Percentiles rank a stretch among this genome's conserved stretches.
phyloP scores from a whole-genome alignment of 441 rosid genomes.

The Brassica balearica region DNA sequence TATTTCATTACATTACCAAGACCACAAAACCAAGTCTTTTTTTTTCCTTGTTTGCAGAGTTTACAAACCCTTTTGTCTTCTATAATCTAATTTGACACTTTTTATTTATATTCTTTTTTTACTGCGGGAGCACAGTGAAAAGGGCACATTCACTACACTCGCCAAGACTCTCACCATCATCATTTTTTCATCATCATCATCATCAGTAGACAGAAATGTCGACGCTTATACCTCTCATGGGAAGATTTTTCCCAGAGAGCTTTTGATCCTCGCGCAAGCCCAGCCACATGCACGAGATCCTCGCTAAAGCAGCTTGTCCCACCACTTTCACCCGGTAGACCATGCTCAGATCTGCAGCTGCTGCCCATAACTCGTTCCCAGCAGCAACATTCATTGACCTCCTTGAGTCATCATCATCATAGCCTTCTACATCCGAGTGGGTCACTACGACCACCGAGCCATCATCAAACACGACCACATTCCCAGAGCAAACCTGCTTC shows the following conservation, averaged over 20 bases:
- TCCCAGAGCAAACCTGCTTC: constrained; percentile 45
- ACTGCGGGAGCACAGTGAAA: constrained; percentile 33
- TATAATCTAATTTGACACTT: constrained; percentile 27
- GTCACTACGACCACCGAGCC: constrained; percentile 81
- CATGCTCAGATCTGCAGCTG: constrained; percentile 68
- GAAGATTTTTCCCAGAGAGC: constrained; percentile 54
- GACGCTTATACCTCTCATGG: constrained; percentile 74
- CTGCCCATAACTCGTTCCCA: constrained; percentile 65
- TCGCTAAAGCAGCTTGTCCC: constrained; percentile 79
- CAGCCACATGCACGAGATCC: constrained; percentile 90
- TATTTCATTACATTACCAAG: constrained; percentile 43
- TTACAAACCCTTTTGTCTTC: constrained; percentile 43
- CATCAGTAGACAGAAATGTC: constrained; percentile 87
- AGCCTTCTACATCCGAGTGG: constrained; percentile 84
- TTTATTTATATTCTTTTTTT: constrained; percentile 31
- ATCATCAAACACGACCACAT: constrained; percentile 75
- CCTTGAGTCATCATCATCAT: constrained; percentile 49
- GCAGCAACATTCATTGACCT: constrained; percentile 45
- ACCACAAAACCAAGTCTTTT: constrained; percentile 39
- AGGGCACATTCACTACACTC: constrained; percentile 34
- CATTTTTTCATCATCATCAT: constrained; percentile 6
- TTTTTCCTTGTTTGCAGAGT: constrained; percentile 20
- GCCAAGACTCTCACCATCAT: constrained; percentile 39
- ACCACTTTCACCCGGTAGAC: constrained; percentile 78
- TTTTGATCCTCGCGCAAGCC: constrained; percentile 64